Evolutionary conservation across 768 basidiomycete species (phyloP).

Genomic region (Botryobasidium botryosum): DNA sequence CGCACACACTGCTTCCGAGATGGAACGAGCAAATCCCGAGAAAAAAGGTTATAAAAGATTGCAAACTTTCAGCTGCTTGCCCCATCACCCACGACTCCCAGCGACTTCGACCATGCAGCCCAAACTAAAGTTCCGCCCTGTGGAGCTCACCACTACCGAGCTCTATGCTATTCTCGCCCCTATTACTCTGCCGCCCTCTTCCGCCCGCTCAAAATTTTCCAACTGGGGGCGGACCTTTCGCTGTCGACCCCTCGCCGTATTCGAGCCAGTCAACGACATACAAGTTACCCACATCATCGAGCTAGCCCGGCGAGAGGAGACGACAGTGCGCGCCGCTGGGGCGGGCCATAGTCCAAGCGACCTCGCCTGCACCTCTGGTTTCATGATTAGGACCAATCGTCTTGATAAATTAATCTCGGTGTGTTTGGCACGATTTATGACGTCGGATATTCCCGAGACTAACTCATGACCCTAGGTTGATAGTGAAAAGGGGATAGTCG

Average conservation of each 20-base stretch:
- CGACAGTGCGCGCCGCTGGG: slow-evolving; percentile 64
- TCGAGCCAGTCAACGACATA: slow-evolving; percentile 51
- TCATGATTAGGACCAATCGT: slow-evolving; percentile 65
- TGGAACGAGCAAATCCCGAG: no score
- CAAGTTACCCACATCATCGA: slow-evolving; percentile 65
- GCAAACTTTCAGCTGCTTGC: no score
- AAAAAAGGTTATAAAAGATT: no score
- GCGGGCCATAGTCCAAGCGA: slow-evolving; percentile 91
- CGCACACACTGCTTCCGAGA: no score
- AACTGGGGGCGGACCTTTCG: slow-evolving; percentile 82
- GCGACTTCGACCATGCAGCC: no score
- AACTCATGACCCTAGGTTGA: slow-evolving; percentile 36
- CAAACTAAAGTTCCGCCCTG: no score
- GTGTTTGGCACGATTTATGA: slow-evolving; percentile 17
- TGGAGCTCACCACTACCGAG: no score
- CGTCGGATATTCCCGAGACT: not conserved
- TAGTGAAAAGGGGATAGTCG: slow-evolving; percentile 42
- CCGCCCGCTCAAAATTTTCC: slow-evolving; percentile 34
- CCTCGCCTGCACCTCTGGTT: slow-evolving; percentile 75
- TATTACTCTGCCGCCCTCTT: slow-evolving; percentile 31
- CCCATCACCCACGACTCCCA: no score
- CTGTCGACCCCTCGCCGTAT: slow-evolving; percentile 51
- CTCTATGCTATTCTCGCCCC: slow-evolving; percentile 37
- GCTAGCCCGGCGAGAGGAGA: slow-evolving; percentile 56
- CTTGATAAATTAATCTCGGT: slow-evolving; percentile 66